A percentile compares a stretch with the other conserved stretches of the same genome.
Conservation (phyloP, 2,329 filamentous ascomycete genomes). For the Boeremia lycopersici region DNA sequence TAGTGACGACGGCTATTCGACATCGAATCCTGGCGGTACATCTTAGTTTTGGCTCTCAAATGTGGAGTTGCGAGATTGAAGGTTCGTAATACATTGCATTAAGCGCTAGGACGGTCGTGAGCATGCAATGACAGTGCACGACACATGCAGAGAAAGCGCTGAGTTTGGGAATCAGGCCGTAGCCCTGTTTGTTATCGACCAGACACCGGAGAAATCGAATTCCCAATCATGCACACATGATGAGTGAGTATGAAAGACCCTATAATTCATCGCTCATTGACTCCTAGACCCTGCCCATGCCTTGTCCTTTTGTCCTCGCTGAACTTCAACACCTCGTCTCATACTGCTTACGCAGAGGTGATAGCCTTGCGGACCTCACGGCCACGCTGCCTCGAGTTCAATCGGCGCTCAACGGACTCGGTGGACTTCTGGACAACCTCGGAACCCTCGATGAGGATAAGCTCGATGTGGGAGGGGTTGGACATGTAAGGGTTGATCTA, state of each 20-base stretch:
- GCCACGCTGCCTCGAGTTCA: slow-evolving; percentile 93
- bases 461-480: slow-evolving; percentile 99
- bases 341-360: slow-evolving; percentile 57
- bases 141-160: slow-evolving; percentile 17
- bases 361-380: slow-evolving; percentile 66
- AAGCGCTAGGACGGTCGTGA: slow-evolving; percentile 14
- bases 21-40: neutral
- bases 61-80: neutral
- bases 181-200: slow-evolving; percentile 45
- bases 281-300: slow-evolving; percentile 47
- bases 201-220: slow-evolving; percentile 48
- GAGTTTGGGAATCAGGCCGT: slow-evolving; percentile 41
- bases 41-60: neutral
- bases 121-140: slow-evolving; percentile 17
- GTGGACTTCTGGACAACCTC: slow-evolving; percentile 94
- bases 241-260: slow-evolving; percentile 44
- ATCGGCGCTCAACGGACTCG: slow-evolving; percentile 69
- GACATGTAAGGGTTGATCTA: slow-evolving; percentile 99
- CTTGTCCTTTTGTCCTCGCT: slow-evolving; percentile 36
- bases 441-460: slow-evolving; percentile 97
- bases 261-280: slow-evolving; percentile 50
- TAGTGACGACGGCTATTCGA: neutral
- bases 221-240: slow-evolving; percentile 48
- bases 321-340: slow-evolving; percentile 23
- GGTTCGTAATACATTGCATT: slow-evolving; percentile 22